Conservation (phyloP, 2,329 filamentous ascomycete species). For the Rutstroemia sp. region DNA sequence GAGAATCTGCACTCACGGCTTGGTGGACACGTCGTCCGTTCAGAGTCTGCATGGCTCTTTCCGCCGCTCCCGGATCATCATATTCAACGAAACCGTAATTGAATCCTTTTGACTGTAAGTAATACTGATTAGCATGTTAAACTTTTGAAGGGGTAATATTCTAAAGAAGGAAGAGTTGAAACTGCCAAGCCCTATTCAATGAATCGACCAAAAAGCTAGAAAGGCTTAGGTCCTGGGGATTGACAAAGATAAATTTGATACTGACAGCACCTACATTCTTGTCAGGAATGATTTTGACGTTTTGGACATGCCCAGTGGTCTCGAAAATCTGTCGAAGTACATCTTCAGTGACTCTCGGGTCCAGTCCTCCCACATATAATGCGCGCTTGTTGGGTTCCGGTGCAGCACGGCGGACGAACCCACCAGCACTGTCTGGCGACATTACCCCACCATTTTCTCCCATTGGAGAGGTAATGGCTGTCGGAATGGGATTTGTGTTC, state of each 20-base stretch:
- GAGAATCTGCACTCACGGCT: constrained; percentile 55
- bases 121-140: constrained; percentile 25
- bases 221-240: constrained; percentile 17
- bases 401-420: constrained; percentile 80
- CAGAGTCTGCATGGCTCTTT: constrained; percentile 93
- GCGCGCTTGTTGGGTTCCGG: constrained; percentile 98
- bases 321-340: constrained; percentile 97
- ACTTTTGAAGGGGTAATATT: constrained; percentile 13
- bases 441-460: constrained; percentile 60
- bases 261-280: constrained; percentile 76
- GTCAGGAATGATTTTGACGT: constrained; percentile 98
- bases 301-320: constrained; percentile 95
- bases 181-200: constrained; percentile 18
- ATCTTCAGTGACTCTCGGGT: constrained; percentile 92
- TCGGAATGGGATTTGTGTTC: constrained; percentile 93
- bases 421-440: constrained; percentile 76
- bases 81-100: constrained; percentile 99
- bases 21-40: constrained; percentile 95
- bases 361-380: constrained; percentile 89
- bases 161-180: constrained; percentile 10
- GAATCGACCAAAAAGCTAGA: constrained; percentile 15
- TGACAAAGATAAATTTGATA: constrained; percentile 27
- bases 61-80: constrained; percentile 92
- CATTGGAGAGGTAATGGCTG: constrained; percentile 83
- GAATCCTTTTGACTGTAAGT: constrained; percentile 78